Evolutionary conservation across 495 filamentous ascomycete genomes (phyloP), one percentile per base, ranked within the genome.

Genomic region (Penicillium lagena): DNA sequence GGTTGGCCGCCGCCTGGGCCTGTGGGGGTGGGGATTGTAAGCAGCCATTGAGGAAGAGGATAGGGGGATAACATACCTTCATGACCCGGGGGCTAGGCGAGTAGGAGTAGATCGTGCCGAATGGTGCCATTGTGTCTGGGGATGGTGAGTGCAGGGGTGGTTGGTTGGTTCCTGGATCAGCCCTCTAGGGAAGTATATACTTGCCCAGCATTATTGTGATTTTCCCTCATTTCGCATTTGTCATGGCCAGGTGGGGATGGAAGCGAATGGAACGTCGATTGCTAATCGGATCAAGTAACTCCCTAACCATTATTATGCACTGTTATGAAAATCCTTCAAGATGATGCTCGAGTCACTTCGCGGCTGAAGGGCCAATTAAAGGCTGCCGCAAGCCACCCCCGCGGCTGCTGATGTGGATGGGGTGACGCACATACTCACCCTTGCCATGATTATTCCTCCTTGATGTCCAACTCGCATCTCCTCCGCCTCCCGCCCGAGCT

Each of bases 401-500:
- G 22, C 17, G 3, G 22, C 22, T 22, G 4, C 3, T 22, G 6
- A 22, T 22, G 22, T 22, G 4, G 22, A 22, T 22, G 3, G 2
- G 4, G 22, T 22, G 22, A 3, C 22, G 22, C 22, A 22, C 22
- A 22, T 4, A 22, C 4, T 22, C 15, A 1, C 15, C 15, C 15
- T 4, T 3, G 22, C 4, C 22, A 6, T 22, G 22, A 22, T 22
- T 22, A 17, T 12, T n/a, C 10, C 40, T 13, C 29, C 4, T 39
- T 40, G 9, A 54, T 55, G 47, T n/a, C 34, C 4, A 55, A 56
- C 22, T 22, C 22, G 22, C 22, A 22, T 9, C 53, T 78, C n/a
- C 38, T 62, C 17, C 63, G 72, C 32, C 69, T 85, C 12, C 80
- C 81, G 10, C 53, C 71, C 0, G 81, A 85, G 53, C 57, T 85